Base-by-base conservation (phyloP, 345 rosid genomes). In the Pugionium dolabratum region DNA sequence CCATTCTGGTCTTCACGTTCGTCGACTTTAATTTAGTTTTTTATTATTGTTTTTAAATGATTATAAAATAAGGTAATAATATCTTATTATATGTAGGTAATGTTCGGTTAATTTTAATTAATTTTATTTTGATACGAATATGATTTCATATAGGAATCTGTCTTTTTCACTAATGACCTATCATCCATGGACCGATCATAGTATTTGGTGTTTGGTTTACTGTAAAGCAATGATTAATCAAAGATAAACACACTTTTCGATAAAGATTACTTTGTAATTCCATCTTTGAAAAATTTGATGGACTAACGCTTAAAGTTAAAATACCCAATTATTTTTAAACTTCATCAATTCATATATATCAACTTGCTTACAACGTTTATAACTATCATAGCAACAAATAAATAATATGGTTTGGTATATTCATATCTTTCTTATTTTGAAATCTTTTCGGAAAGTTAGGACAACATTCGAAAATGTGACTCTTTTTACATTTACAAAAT, bases 131-230 rank as follows among this genome's bases (percentile, higher is more conserved):
- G 11, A 45, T 70, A 31, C 5, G 57, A 49, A 26, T 46, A 46
- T 54, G 63, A 29, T 54, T 54, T 54, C 51, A 63, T 63, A 5
- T n/a, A 18, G 18, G 64, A 39, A 39, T 47, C 43, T 71, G 64
- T 63, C 70, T 39, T 48, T 62, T 48, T 63, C 75, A 40, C 18
- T 55, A 27, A 39, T 47, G 56, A 31, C 63, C n/a, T 54, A 52
- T 69, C 67, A 29, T 29, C 61, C 62, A 61, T 18, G 46, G 54
- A n/a, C 33, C 3, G 67, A 69, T 70, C 55, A 45, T 70, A 62
- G 75, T 71, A 63, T 48, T 62, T 45, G 9, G 51, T 62, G 51
- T 70, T 71, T 56, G 51, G 51, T 71, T 62, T 62, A 54, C 39
- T 31, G 36, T 48, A 55, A 71, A 71, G 58, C 52, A 18, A 63